Conservation (phyloP, 2,329 filamentous ascomycete genomes). For the Oidium heveae region DNA sequence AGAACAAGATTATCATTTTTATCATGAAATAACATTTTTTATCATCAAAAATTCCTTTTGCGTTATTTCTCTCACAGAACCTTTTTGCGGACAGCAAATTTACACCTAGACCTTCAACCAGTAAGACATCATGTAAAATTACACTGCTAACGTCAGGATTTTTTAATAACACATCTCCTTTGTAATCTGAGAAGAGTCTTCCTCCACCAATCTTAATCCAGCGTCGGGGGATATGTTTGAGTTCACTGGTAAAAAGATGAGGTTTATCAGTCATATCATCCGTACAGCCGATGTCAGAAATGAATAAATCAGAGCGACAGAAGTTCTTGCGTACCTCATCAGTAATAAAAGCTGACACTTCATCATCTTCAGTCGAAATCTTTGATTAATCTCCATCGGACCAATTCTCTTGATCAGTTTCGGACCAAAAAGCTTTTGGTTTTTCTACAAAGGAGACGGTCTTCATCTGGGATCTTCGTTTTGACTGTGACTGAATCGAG, state of each 20-base stretch:
- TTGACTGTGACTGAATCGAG: background rate
- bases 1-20: background rate
- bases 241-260: too few species aligned
- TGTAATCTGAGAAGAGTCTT: background rate
- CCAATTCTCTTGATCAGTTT: background rate
- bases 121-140: background rate
- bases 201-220: background rate
- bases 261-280: background rate
- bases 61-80: background rate
- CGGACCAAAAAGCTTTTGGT: background rate
- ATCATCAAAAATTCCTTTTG: background rate
- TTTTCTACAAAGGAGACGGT: background rate
- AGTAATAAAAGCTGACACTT: background rate
- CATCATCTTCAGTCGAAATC: background rate
- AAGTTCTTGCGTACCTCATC: background rate
- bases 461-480: background rate
- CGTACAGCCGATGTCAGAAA: background rate
- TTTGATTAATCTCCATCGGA: background rate
- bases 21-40: background rate
- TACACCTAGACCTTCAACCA: background rate
- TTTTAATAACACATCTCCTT: background rate
- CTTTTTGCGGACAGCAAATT: slow-evolving; percentile 1
- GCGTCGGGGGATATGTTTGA: background rate
- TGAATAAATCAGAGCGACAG: background rate
- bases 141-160: background rate